phyloP scores from a whole-genome alignment of 345 rosid genomes.

The Dipteronia dyeriana region DNA sequence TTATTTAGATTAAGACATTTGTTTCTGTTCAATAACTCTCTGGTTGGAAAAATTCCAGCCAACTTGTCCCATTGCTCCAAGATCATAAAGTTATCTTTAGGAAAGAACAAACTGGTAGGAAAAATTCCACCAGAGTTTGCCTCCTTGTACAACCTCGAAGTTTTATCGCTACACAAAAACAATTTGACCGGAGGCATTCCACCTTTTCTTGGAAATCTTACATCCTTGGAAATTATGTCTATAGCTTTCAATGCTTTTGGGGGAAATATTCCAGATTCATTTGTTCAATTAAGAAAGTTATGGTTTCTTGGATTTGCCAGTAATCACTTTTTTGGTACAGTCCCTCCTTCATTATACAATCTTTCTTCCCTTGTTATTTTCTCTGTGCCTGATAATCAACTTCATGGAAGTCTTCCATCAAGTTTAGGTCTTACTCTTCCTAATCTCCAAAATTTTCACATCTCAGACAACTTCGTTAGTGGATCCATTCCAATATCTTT shows the following conservation, averaged over 20 bases:
- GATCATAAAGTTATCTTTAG: neutral
- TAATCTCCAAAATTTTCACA: neutral
- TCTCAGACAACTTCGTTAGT: neutral
- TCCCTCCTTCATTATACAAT: conserved; percentile 25
- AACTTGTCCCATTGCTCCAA: neutral
- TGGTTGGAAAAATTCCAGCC: neutral
- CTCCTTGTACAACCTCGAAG: neutral
- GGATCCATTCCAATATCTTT: neutral
- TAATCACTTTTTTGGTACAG: conserved; percentile 18
- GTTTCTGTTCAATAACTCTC: neutral
- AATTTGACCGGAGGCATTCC: neutral
- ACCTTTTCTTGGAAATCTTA: neutral
- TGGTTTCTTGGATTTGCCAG: neutral
- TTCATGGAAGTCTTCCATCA: conserved; percentile 22
- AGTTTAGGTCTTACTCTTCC: conserved; percentile 23
- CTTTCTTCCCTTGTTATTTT: conserved; percentile 11
- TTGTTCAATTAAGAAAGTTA: conserved; percentile 16
- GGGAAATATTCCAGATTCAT: conserved; percentile 19
- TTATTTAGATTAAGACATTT: neutral
- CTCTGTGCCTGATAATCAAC: conserved; percentile 12
- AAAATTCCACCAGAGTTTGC: neutral
- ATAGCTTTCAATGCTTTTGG: conserved; percentile 1
- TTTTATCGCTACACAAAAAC: neutral
- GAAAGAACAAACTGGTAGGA: neutral
- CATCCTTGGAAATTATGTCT: neutral